phyloP scores from a whole-genome alignment of 2,329 filamentous ascomycete species.

The Penicillium sp. region DNA sequence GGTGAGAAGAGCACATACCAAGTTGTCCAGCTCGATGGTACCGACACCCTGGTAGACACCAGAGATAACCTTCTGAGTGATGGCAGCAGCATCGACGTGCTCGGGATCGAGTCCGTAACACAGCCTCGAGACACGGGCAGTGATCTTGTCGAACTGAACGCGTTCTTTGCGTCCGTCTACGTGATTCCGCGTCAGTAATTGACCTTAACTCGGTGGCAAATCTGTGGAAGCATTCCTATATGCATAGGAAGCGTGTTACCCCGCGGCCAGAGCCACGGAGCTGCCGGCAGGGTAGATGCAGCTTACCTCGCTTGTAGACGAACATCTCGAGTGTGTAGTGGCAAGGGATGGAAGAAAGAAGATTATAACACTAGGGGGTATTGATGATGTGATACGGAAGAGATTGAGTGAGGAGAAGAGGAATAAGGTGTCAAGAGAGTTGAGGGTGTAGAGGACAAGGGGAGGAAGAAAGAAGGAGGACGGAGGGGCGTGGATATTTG shows the following conservation, averaged over 20 bases:
- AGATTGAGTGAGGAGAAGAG: constrained; percentile 14
- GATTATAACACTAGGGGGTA: constrained; percentile 21
- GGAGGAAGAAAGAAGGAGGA: constrained; percentile 7
- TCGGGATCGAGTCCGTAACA: constrained; percentile 96
- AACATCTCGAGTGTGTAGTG: constrained; percentile 47
- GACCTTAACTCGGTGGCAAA: constrained; percentile 17
- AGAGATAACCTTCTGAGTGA: constrained; percentile 98
- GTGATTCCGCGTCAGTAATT: constrained; percentile 18
- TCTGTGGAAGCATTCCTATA: not conserved
- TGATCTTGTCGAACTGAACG: constrained; percentile 99
- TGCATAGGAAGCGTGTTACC: constrained; percentile 1
- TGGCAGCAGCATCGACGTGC: constrained; percentile 95
- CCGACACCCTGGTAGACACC: constrained; percentile 98
- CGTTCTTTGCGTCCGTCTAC: constrained; percentile 98
- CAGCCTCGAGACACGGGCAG: constrained; percentile 90
- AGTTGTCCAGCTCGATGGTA: constrained; percentile 90
- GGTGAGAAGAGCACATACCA: constrained; percentile 57
- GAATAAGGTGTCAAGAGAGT: constrained; percentile 20
- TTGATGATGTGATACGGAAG: constrained; percentile 17
- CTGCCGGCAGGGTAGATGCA: not conserved
- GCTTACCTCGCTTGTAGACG: constrained; percentile 59
- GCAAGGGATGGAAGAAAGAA: constrained; percentile 10
- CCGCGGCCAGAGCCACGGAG: constrained; percentile 1
- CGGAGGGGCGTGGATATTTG: constrained; percentile 30
- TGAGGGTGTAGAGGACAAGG: constrained; percentile 5